Evolutionary conservation across 2,329 filamentous ascomycete species (phyloP).

Genomic region (Chalaropsis ovoidea): DNA sequence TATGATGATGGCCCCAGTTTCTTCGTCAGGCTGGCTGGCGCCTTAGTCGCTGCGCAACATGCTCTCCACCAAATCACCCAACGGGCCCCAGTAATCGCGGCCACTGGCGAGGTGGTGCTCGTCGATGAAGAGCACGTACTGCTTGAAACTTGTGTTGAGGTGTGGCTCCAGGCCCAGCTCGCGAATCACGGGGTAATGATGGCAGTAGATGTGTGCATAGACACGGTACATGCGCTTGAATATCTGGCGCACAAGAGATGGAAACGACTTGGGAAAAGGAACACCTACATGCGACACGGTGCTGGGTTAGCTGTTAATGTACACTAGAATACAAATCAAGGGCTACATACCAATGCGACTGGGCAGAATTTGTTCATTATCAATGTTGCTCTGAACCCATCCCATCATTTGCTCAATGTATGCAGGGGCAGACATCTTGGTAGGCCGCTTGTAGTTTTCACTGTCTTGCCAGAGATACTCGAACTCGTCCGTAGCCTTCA

Average conservation of each 20-base stretch:
- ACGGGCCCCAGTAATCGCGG: conserved; percentile 92
- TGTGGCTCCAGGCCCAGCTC: conserved; percentile 93
- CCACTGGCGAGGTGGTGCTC: conserved; percentile 87
- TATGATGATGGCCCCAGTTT: conserved; percentile 27
- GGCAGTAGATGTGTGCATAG: conserved; percentile 98
- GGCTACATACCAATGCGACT: conserved; percentile 62
- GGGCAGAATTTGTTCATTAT: conserved; percentile 92
- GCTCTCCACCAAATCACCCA: conserved; percentile 92
- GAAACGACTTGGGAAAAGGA: conserved; percentile 88
- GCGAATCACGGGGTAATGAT: conserved; percentile 94
- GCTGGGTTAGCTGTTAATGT: conserved; percentile 23
- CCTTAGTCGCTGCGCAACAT: conserved; percentile 82
- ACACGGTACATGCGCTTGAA: conserved; percentile 99
- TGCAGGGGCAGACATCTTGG: conserved; percentile 93
- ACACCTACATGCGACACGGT: conserved; percentile 55
- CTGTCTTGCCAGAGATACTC: conserved; percentile 98
- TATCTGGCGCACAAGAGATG: conserved; percentile 78
- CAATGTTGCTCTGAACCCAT: conserved; percentile 91
- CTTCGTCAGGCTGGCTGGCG: background rate
- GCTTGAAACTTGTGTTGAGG: conserved; percentile 98
- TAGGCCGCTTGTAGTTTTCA: conserved; percentile 87
- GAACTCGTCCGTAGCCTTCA: conserved; percentile 99
- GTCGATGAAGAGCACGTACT: conserved; percentile 97
- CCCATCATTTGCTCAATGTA: conserved; percentile 98
- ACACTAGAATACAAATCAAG: background rate